A percentile compares a stretch with the other conserved stretches of the same genome.
phyloP scores from a whole-genome alignment of 345 rosid genomes.

The Brassica carinata region DNA sequence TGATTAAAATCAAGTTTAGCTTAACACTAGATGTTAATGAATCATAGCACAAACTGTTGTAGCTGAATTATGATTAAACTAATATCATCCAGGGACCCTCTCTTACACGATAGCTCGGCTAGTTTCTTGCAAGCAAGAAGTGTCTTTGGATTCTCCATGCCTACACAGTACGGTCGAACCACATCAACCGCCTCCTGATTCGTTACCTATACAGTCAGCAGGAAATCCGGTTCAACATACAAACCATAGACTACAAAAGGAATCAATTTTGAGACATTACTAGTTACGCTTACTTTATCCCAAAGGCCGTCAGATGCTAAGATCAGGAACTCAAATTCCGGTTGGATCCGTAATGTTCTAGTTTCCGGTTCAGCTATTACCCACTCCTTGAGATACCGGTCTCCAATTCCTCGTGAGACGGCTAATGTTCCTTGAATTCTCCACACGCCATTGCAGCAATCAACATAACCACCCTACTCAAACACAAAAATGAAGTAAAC shows the following conservation, averaged over 20 bases:
- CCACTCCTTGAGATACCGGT: slow-evolving; percentile 59
- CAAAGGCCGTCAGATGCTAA: slow-evolving; percentile 93
- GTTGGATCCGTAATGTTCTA: slow-evolving; percentile 47
- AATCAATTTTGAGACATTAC: neutral
- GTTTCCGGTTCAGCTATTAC: slow-evolving; percentile 47
- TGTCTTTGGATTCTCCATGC: slow-evolving; percentile 45
- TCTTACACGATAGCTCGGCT: slow-evolving; percentile 65
- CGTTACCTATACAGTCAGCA: slow-evolving; percentile 50
- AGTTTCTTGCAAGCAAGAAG: slow-evolving; percentile 74
- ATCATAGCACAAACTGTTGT: slow-evolving; percentile 39
- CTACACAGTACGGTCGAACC: slow-evolving; percentile 55
- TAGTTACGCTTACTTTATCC: slow-evolving; percentile 63
- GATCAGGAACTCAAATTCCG: slow-evolving; percentile 74
- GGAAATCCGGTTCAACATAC: neutral
- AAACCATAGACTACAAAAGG: neutral
- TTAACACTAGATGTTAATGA: slow-evolving; percentile 25
- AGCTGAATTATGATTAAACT: slow-evolving; percentile 72
- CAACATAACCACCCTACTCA: slow-evolving; percentile 69
- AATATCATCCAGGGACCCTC: slow-evolving; percentile 76
- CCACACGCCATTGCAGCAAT: slow-evolving; percentile 71
- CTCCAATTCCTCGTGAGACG: slow-evolving; percentile 85
- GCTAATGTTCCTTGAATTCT: slow-evolving; percentile 86
- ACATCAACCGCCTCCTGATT: slow-evolving; percentile 91
- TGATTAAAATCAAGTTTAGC: slow-evolving; percentile 13
- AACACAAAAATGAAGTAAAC: slow-evolving; percentile 20